Percentiles rank a stretch among this genome's conserved stretches.
Evolutionary conservation across 768 basidiomycete genomes (phyloP).

Genomic region (Hydnomerulius pinastri): DNA sequence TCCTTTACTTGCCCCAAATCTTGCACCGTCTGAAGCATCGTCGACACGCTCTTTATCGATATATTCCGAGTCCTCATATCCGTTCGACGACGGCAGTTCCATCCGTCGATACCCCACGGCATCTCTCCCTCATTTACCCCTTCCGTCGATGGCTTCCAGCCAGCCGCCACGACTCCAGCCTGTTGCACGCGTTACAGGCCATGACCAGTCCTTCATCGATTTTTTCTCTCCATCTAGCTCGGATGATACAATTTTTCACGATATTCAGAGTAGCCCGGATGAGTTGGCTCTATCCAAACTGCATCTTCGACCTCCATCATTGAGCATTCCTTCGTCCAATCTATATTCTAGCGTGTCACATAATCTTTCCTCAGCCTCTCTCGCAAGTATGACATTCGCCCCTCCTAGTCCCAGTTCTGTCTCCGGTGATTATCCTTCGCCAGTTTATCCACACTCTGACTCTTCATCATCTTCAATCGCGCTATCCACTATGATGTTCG

Average conservation of each 20-base stretch:
- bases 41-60: constrained; percentile 27
- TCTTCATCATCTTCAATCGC: constrained; percentile 16
- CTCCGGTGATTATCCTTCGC: constrained; percentile 7
- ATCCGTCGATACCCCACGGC: constrained; percentile 40
- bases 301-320: constrained; percentile 17
- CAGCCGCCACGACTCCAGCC: constrained; percentile 16
- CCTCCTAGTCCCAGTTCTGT: constrained; percentile 27
- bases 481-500: constrained; percentile 32
- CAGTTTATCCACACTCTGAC: constrained; percentile 6
- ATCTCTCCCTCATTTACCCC: constrained; percentile 30
- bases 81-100: constrained; percentile 37
- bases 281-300: constrained; percentile 4
- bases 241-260: constrained; percentile 12
- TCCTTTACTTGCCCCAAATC: background rate
- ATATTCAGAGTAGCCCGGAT: constrained; percentile 3
- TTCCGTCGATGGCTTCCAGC: constrained; percentile 23
- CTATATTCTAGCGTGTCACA: constrained; percentile 15
- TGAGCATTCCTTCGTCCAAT: constrained; percentile 19
- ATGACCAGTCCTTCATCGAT: constrained; percentile 51
- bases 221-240: constrained; percentile 35
- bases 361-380: constrained; percentile 24
- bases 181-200: constrained; percentile 26
- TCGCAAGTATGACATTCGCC: constrained; percentile 35
- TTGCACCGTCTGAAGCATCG: constrained; percentile 6
- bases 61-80: constrained; percentile 31